Percentiles rank a stretch among this genome's conserved stretches.
Conservation (phyloP, 805 yeast genomes). For the Brettanomyces nanus region DNA sequence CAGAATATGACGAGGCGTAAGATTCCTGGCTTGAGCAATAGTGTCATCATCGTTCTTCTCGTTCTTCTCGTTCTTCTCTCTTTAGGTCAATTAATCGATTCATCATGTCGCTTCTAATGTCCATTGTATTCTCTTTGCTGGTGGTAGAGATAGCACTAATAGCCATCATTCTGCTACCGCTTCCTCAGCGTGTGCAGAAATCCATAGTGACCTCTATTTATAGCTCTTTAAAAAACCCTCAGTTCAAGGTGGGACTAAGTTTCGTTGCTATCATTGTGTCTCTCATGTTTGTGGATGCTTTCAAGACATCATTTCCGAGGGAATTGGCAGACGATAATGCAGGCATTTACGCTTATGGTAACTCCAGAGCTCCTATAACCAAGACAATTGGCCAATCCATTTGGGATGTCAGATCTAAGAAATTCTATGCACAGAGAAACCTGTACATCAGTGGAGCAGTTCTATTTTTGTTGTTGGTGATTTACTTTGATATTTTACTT, state of each 20-base stretch:
- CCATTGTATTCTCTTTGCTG: slow-evolving; percentile 31
- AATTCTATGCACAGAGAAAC: slow-evolving; percentile 50
- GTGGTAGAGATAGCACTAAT: slow-evolving; percentile 37
- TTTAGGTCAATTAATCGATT: too few species aligned
- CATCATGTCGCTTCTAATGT: slow-evolving; percentile 26
- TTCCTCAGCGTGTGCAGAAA: slow-evolving; percentile 36
- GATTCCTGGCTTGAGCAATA: too few species aligned
- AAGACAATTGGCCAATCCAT: slow-evolving; percentile 11
- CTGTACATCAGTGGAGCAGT: slow-evolving; percentile 49
- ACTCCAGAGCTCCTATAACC: neutral
- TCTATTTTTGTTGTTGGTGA: slow-evolving; percentile 36
- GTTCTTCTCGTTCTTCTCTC: too few species aligned
- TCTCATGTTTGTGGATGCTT: slow-evolving; percentile 42
- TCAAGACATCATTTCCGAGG: slow-evolving; percentile 17
- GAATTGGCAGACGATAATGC: slow-evolving; percentile 7
- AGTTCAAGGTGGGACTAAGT: slow-evolving; percentile 33
- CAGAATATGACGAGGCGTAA: too few species aligned
- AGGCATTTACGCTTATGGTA: slow-evolving; percentile 3
- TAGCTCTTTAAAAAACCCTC: slow-evolving; percentile 24
- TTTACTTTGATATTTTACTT: slow-evolving; percentile 35
- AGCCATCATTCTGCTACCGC: slow-evolving; percentile 37
- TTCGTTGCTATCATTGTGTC: slow-evolving; percentile 32
- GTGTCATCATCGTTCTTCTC: too few species aligned
- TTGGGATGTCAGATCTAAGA: slow-evolving; percentile 33
- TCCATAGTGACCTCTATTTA: slow-evolving; percentile 29